Evolutionary conservation across 2,329 filamentous ascomycete species (phyloP).

Genomic region (Pezicula carpinea): DNA sequence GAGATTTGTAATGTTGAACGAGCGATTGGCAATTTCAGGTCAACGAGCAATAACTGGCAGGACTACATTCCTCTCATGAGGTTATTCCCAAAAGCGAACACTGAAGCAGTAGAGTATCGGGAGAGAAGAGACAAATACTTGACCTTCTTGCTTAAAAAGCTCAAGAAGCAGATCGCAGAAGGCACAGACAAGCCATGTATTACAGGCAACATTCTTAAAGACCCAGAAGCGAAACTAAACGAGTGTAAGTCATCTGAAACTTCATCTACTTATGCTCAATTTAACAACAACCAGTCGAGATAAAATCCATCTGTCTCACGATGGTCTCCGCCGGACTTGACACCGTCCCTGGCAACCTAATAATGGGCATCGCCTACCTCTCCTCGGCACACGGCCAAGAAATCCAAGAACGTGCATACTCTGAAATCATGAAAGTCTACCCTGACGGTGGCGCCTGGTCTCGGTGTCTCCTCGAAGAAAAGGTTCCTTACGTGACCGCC

Average conservation of each 20-base stretch:
- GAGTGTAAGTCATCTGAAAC: constrained; percentile 41
- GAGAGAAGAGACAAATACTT: constrained; percentile 64
- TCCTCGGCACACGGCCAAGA: constrained; percentile 62
- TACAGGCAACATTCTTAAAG: constrained; percentile 58
- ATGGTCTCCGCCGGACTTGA: constrained; percentile 81
- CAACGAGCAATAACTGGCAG: constrained; percentile 79
- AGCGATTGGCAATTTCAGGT: constrained; percentile 70
- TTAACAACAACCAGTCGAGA: constrained; percentile 53
- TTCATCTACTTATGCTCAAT: constrained; percentile 27
- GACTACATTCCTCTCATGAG: constrained; percentile 77
- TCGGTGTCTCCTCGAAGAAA: constrained; percentile 67
- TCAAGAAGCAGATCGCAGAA: constrained; percentile 56
- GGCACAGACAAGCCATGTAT: constrained; percentile 66
- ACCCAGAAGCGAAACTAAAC: constrained; percentile 62
- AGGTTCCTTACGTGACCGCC: constrained; percentile 71
- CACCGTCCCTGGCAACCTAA: constrained; percentile 73
- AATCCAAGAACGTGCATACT: constrained; percentile 65
- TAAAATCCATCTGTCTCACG: constrained; percentile 76
- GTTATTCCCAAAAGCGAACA: constrained; percentile 56
- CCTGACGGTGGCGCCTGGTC: constrained; percentile 74
- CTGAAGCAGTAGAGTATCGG: constrained; percentile 60
- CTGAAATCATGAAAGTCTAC: constrained; percentile 67
- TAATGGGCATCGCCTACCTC: constrained; percentile 75
- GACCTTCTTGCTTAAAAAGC: constrained; percentile 50
- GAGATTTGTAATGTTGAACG: constrained; percentile 76